These are phyloP conservation scores for Saccharomycopsis sp. DNA, from an alignment of 805 yeast genomes.

Conservation along the genomic window DNA sequence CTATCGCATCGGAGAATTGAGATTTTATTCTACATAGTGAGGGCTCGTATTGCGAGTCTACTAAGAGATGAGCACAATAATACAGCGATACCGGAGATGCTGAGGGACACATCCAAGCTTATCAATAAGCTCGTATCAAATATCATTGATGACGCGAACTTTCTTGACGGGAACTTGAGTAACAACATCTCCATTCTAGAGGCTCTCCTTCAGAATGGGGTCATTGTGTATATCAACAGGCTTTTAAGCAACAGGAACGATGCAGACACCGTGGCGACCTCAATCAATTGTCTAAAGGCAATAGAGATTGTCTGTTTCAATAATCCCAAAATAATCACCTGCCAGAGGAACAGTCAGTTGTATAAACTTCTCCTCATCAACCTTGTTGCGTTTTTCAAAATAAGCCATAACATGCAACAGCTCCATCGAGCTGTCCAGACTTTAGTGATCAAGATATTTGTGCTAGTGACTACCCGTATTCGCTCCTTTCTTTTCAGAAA, in stretches of 20 bases:
- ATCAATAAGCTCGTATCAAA: conserved; percentile 12
- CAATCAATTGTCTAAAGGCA: conserved; percentile 11
- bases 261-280: background rate
- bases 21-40: too few species aligned
- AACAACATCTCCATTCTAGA: conserved; percentile 15
- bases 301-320: conserved; percentile 10
- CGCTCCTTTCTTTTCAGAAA: conserved; percentile 6
- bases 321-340: conserved; percentile 8
- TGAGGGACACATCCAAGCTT: conserved; percentile 2
- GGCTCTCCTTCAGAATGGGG: conserved; percentile 14
- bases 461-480: background rate
- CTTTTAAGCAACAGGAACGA: background rate
- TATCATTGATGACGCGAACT: conserved; percentile 11
- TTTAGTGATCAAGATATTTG: conserved; percentile 3
- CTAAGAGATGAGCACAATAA: too few species aligned
- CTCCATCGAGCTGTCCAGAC: background rate
- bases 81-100: background rate
- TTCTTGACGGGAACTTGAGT: conserved; percentile 9
- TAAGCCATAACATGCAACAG: background rate
- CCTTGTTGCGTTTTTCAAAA: conserved; percentile 8
- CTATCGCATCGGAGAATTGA: too few species aligned
- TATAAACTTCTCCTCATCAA: conserved; percentile 4
- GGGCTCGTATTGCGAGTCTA: too few species aligned
- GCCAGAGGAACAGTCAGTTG: background rate
- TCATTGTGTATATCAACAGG: conserved; percentile 1